phyloP scores from a whole-genome alignment of 768 basidiomycete genomes.

The Suillus subluteus region DNA sequence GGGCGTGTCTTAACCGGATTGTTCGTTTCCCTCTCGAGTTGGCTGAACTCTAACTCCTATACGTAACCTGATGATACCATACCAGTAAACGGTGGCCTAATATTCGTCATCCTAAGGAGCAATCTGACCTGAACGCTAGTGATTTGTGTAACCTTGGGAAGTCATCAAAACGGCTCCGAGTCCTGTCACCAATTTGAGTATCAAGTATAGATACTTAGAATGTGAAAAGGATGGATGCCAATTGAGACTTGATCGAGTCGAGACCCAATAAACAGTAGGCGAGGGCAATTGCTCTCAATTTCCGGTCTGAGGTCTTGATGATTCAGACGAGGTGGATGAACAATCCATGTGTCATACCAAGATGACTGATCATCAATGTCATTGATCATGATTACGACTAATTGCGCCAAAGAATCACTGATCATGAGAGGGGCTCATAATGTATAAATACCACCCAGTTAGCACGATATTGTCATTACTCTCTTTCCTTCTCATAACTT shows the following conservation, averaged over 20 bases:
- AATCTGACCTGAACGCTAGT: not conserved
- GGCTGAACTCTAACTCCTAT: not conserved
- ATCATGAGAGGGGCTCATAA: not conserved
- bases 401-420: not conserved
- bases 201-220: no score
- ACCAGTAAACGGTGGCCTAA: not conserved
- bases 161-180: no score
- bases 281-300: no score
- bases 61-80: not conserved
- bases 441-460: constrained; percentile 18
- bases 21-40: not conserved
- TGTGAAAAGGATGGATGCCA: no score
- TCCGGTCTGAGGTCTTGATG: no score
- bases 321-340: no score
- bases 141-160: no score
- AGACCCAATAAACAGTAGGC: no score
- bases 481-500: not conserved
- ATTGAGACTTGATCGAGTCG: no score
- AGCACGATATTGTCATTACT: not conserved
- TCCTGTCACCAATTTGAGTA: no score
- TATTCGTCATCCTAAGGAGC: not conserved
- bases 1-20: not conserved
- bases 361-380: no score
- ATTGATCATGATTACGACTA: not conserved
- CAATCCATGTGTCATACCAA: no score